Conservation (phyloP, 305 asterid genomes). For the Fraxinus sp. region DNA sequence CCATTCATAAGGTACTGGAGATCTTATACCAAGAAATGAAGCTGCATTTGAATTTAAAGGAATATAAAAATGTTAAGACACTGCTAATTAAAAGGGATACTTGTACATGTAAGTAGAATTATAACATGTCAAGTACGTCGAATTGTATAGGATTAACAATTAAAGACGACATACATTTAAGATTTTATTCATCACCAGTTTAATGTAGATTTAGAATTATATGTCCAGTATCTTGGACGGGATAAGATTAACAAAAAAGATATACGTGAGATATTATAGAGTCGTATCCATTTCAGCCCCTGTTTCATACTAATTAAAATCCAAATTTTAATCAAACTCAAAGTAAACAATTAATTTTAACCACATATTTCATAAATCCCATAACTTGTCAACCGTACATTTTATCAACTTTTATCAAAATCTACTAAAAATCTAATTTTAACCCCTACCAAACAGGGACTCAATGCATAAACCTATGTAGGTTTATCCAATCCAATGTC, state of each 20-base stretch:
- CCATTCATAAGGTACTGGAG: slow-evolving; percentile 44
- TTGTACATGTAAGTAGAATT: not conserved
- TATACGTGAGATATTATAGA: not conserved
- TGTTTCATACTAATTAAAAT: no score
- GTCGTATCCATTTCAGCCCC: not conserved
- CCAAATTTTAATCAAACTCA: no score
- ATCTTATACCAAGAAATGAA: slow-evolving; percentile 38
- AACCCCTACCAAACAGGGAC: no score
- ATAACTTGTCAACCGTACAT: no score
- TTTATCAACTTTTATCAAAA: no score
- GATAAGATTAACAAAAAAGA: not conserved
- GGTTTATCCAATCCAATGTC: not conserved
- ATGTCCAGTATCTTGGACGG: not conserved
- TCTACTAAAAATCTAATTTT: no score
- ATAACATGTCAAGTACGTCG: not conserved
- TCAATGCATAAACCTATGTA: not conserved
- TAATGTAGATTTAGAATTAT: not conserved
- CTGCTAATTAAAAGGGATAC: not conserved
- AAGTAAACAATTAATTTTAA: no score
- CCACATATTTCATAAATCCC: no score
- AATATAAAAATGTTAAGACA: not conserved
- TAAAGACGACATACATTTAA: not conserved
- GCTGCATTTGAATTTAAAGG: slow-evolving; percentile 34
- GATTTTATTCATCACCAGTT: not conserved
- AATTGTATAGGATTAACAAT: not conserved